Percentiles rank a stretch among this genome's conserved stretches.
phyloP scores from a whole-genome alignment of 2,329 filamentous ascomycete genomes.

The Penicillium sp. region DNA sequence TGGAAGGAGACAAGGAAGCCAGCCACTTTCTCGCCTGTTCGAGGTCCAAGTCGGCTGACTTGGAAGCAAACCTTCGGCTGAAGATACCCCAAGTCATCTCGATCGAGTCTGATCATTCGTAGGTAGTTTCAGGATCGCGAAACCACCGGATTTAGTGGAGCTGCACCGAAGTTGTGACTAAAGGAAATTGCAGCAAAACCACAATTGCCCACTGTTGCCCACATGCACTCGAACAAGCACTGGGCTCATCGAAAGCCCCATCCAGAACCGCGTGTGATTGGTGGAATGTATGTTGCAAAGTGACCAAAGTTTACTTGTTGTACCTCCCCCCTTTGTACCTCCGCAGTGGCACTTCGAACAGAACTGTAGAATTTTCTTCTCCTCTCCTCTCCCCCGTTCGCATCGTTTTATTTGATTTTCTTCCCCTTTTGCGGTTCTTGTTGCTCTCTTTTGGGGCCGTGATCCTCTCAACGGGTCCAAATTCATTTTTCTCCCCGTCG shows the following conservation, averaged over 20 bases:
- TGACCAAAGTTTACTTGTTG: no score
- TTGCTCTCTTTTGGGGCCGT: constrained; percentile 16
- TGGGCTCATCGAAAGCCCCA: no score
- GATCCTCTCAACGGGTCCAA: constrained; percentile 14
- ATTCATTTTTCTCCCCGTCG: constrained; percentile 29
- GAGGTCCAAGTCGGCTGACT: constrained; percentile 18
- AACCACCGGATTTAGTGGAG: background rate
- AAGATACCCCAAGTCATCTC: constrained; percentile 5
- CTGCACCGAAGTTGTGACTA: background rate
- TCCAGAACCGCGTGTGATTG: no score
- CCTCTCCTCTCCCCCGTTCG: constrained; percentile 2
- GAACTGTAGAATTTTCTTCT: background rate
- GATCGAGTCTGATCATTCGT: background rate
- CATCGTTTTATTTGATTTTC: constrained; percentile 1
- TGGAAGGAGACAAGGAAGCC: constrained; percentile 46
- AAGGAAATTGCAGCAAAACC: background rate
- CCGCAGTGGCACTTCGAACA: no score
- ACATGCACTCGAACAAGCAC: no score
- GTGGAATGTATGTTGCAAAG: no score
- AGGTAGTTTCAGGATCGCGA: background rate
- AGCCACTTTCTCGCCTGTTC: constrained; percentile 53
- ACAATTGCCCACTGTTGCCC: no score
- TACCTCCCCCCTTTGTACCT: no score
- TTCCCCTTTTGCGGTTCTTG: constrained; percentile 6
- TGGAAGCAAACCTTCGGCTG: constrained; percentile 26